Evolutionary conservation across 768 basidiomycete genomes (phyloP), one percentile per base, ranked within the genome.

Genomic region (Dentipellis fragilis): DNA sequence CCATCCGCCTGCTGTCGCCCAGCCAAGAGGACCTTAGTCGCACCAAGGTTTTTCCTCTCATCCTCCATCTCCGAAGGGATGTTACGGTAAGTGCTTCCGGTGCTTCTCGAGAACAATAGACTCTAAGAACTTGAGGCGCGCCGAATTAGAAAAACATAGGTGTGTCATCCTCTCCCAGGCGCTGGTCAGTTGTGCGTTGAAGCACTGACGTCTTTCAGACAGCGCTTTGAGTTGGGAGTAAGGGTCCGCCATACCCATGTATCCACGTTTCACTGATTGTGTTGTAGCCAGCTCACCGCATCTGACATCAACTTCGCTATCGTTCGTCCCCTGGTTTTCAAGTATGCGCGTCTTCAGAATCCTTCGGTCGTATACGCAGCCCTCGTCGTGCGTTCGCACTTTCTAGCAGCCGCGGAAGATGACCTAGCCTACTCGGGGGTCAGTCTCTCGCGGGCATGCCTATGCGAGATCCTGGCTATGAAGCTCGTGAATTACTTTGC

Each of bases 391-490:
- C 77, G 85, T 42, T 84, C 83, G 5, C 87, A 90, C 67, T 96
- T 93, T 65, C 74, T 90, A 16, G 73, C 80, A 10, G 77, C 83
- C 49, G 78, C 83, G 3, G 81, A 81, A 22, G 73, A 75, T 2
- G 84, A 93, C 62, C 75, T 96, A 48, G 89, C 89, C 12, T 85
- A 85, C 69, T 79, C 89, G 9, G 81, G 78, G 14, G 75, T 96
- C 54, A 85, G 88, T 73, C 68, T 73, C 8, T 72, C 82, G 10
- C 74, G 87, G 40, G 93, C 92, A 4, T 83, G 76, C 34, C 75
- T 94, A 10, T 94, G 91, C 69, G 92, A 96, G 22, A 80, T 96
- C 14, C 69, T 96, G 17, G 92, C 94, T 9, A 83, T 91, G 74
- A 96, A 96, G 64, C 79, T 94, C 21, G 75, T 93, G 10, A 80